Percentiles rank a stretch among this genome's conserved stretches.
Conservation (phyloP, 768 basidiomycete genomes). For the Lactarius sp. region DNA sequence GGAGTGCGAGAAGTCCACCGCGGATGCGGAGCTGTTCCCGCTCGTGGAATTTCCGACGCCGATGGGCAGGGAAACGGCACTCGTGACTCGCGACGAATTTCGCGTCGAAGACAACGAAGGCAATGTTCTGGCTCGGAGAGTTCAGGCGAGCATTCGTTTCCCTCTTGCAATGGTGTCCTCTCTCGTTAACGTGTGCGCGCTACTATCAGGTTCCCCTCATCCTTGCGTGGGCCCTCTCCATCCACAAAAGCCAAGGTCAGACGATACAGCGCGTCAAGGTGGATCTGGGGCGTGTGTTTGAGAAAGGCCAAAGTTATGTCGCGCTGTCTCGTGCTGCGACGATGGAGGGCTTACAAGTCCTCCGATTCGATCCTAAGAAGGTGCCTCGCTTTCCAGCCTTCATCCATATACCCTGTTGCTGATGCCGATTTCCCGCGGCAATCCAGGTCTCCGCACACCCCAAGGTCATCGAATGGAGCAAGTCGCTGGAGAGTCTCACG, state of each 20-base stretch:
- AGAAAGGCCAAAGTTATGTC: conserved; percentile 50
- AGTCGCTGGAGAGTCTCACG: conserved; percentile 28
- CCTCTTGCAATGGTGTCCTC: background rate
- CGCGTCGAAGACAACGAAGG: conserved; percentile 50
- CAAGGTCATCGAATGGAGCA: conserved; percentile 43
- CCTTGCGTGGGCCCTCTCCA: conserved; percentile 72
- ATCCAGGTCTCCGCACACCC: conserved; percentile 40
- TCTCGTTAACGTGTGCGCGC: background rate
- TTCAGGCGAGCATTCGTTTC: conserved; percentile 34
- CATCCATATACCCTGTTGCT: background rate
- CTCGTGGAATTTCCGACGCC: conserved; percentile 44
- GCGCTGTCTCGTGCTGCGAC: conserved; percentile 50
- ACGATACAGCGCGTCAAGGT: conserved; percentile 63
- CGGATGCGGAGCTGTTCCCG: conserved; percentile 41
- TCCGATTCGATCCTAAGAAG: conserved; percentile 50
- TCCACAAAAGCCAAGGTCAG: conserved; percentile 76
- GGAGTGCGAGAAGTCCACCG: conserved; percentile 31
- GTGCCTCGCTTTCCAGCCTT: conserved; percentile 28
- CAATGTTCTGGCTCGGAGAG: conserved; percentile 42
- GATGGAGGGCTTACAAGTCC: conserved; percentile 49
- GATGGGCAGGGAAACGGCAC: conserved; percentile 41
- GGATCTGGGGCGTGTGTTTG: conserved; percentile 63
- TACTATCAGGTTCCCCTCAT: conserved; percentile 63
- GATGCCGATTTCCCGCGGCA: background rate
- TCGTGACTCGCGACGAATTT: conserved; percentile 50